These are phyloP conservation scores for Incumbomyces lentus DNA, from an alignment of 2,329 filamentous ascomycete species.

Conservation along the genomic window DNA sequence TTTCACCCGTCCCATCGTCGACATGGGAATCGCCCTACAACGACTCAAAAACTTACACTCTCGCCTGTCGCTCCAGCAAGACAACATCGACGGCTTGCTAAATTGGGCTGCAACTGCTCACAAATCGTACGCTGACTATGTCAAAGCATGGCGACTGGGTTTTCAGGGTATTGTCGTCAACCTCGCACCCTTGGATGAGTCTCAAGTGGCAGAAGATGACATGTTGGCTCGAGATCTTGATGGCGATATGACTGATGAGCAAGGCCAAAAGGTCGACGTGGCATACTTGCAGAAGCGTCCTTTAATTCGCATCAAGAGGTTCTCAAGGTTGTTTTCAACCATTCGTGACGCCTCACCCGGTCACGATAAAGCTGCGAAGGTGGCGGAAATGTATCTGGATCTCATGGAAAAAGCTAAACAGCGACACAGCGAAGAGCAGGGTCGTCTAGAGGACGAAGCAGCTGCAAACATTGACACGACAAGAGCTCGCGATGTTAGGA, in stretches of 20 bases:
- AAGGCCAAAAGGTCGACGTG: conserved; percentile 87
- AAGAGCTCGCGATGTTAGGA: conserved; percentile 67
- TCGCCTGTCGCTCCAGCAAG: conserved; percentile 62
- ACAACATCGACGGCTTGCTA: conserved; percentile 53
- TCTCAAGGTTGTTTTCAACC: conserved; percentile 70
- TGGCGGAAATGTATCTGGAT: conserved; percentile 55
- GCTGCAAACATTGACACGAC: conserved; percentile 74
- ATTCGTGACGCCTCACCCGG: conserved; percentile 30
- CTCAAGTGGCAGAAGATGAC: conserved; percentile 37
- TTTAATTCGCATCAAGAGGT: conserved; percentile 74
- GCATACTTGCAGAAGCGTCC: conserved; percentile 86
- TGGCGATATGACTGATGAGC: conserved; percentile 54
- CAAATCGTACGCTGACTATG: conserved; percentile 72
- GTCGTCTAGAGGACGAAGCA: conserved; percentile 72
- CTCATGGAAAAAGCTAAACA: conserved; percentile 69
- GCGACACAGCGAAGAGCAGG: conserved; percentile 61
- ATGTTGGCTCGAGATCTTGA: conserved; percentile 48
- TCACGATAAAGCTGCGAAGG: conserved; percentile 39
- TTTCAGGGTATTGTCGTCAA: conserved; percentile 95
- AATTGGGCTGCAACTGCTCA: conserved; percentile 72
- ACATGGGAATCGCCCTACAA: conserved; percentile 87
- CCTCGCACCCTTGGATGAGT: conserved; percentile 63
- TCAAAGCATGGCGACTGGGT: conserved; percentile 79
- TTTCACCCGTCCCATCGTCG: conserved; percentile 76
- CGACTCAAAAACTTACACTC: conserved; percentile 71